phyloP scores from a whole-genome alignment of 2,329 filamentous ascomycete species.

The Colletotrichum nymphaeae region DNA sequence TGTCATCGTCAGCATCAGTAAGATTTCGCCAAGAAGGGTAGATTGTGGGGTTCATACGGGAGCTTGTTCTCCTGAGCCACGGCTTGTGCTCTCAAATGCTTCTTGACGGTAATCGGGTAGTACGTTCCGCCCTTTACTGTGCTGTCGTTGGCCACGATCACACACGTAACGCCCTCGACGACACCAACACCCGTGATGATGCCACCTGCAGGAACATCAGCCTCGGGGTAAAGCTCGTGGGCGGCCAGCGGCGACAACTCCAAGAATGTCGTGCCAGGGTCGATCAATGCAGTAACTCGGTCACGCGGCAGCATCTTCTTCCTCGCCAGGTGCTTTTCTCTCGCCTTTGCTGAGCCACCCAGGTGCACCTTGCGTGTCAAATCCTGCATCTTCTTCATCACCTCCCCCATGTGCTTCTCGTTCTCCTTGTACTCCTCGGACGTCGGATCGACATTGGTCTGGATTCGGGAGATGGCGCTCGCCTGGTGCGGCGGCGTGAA shows the following conservation, averaged over 20 bases:
- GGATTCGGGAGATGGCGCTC: conserved; percentile 83
- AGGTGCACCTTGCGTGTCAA: conserved; percentile 78
- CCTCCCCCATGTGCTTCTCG: conserved; percentile 78
- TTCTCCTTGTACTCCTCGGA: conserved; percentile 88
- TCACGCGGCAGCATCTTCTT: conserved; percentile 97
- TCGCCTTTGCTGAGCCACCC: conserved; percentile 84
- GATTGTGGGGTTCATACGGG: conserved; percentile 59
- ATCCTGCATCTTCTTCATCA: conserved; percentile 74
- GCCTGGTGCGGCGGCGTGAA: conserved; percentile 87
- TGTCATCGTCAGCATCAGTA: neutral
- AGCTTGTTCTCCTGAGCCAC: conserved; percentile 89
- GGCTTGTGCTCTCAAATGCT: conserved; percentile 91
- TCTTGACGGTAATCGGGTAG: conserved; percentile 97
- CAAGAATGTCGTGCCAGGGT: conserved; percentile 89
- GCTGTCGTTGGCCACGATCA: conserved; percentile 95
- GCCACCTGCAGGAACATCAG: conserved; percentile 88
- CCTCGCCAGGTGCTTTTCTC: conserved; percentile 86
- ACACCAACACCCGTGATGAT: conserved; percentile 94
- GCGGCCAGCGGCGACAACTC: conserved; percentile 95
- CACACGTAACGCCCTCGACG: conserved; percentile 89
- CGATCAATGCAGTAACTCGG: conserved; percentile 86
- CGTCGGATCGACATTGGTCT: conserved; percentile 79
- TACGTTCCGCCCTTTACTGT: conserved; percentile 98
- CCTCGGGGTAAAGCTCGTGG: conserved; percentile 85
- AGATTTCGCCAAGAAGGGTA: neutral